These are phyloP conservation scores for Xylaria sp. DNA, from an alignment of 2,329 filamentous ascomycete genomes.

Conservation along the genomic window DNA sequence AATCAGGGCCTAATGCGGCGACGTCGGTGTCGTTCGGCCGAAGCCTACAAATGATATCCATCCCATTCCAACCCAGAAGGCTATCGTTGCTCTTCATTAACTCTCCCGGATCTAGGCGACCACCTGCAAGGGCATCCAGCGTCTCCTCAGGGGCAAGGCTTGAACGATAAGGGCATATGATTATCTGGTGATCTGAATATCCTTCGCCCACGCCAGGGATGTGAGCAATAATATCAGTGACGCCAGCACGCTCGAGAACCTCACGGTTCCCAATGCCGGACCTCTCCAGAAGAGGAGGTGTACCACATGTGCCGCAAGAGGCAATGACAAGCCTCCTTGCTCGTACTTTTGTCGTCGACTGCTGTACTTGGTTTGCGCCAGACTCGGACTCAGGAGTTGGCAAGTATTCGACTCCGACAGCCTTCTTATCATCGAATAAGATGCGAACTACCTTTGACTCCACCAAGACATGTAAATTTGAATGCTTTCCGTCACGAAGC, in stretches of 20 bases:
- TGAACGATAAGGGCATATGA: slow-evolving; percentile 62
- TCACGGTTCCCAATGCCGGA: slow-evolving; percentile 67
- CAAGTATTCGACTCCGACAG: slow-evolving; percentile 65
- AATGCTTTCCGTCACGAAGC: slow-evolving; percentile 44
- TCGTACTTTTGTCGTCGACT: neutral
- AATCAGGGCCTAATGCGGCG: slow-evolving; percentile 60
- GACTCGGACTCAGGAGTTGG: slow-evolving; percentile 49
- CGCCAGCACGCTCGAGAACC: slow-evolving; percentile 55
- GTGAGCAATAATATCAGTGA: slow-evolving; percentile 58
- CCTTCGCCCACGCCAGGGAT: slow-evolving; percentile 63
- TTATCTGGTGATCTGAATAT: slow-evolving; percentile 63
- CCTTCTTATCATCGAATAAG: slow-evolving; percentile 60
- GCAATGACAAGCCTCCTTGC: slow-evolving; percentile 59
- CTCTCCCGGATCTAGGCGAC: slow-evolving; percentile 40
- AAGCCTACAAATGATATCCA: slow-evolving; percentile 63
- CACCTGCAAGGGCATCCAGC: slow-evolving; percentile 42
- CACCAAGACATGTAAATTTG: slow-evolving; percentile 47
- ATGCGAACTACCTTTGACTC: slow-evolving; percentile 55
- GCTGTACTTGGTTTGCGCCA: neutral
- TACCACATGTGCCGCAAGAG: slow-evolving; percentile 61
- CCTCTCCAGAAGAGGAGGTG: slow-evolving; percentile 68
- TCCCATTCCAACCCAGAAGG: slow-evolving; percentile 63
- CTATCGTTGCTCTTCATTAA: slow-evolving; percentile 41
- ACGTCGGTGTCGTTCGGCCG: slow-evolving; percentile 63
- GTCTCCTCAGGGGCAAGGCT: slow-evolving; percentile 60